Evolutionary conservation across 768 basidiomycete species (phyloP), one percentile per base, ranked within the genome.

Genomic region (Ramaria rubella): DNA sequence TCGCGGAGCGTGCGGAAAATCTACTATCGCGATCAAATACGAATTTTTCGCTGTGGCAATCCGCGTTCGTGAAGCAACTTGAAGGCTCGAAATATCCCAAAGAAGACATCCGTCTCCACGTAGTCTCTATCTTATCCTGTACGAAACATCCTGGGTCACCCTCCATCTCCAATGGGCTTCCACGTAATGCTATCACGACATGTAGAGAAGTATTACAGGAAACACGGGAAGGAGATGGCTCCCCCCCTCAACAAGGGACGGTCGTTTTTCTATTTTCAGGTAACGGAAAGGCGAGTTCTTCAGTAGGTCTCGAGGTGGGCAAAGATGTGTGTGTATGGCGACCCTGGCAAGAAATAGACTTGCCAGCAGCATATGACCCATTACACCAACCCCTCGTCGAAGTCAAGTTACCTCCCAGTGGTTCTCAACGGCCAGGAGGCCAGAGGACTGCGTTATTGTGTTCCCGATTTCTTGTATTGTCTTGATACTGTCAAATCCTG

Each of bases 41-140:
- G 4, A 72, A 75, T 30, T 72, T 79, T 46, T 60, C 71, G 2
- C 68, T 85, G 3, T 85, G 83, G 83, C 73, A 73, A 52, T 76
- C 75, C 52, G 78, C 80, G 52, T 72, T 74, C 34, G 74, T 76
- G 31, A 70, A 69, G n/a, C 70, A 69, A 0, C 48, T 70, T 5
- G 64, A 68, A 3, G 64, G 69, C n/a, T 48, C 65, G 14, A 67
- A 61, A 44, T 60, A 69, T 5, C 59, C 70, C 17, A 59, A 69
- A 5, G 68, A 74, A 17, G 78, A 81, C 57, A 66, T 83, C 42
- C 72, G 68, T 33, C 69, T 81, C 0, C 74, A 68, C 31, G 68
- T 85, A 19, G 43, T 74, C 29, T 70, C 72, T 29, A 68, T 82
- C 24, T 62, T 80, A 1, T 73, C 78, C 55, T 36, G 67, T 5